Conservation (phyloP, 2,329 filamentous ascomycete species). For the Immersiporthe knoxdaviesiana region DNA sequence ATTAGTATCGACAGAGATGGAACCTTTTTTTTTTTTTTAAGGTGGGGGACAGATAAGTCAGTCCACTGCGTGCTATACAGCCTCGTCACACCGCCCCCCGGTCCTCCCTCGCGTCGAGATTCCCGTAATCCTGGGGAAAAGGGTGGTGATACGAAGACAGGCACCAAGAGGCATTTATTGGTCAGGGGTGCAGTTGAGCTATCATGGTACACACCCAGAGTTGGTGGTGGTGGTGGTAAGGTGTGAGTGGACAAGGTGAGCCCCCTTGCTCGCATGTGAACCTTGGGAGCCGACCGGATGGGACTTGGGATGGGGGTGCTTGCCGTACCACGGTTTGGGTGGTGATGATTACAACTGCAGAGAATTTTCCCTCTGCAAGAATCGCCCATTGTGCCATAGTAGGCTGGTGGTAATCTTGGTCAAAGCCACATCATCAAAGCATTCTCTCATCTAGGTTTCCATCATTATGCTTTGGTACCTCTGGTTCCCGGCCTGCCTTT, state of each 20-base stretch:
- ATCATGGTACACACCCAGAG: slow-evolving; percentile 13
- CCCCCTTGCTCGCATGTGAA: slow-evolving; percentile 15
- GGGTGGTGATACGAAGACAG: background rate
- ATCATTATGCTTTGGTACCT: background rate
- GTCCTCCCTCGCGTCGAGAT: background rate
- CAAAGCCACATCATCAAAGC: background rate
- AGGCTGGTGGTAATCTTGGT: slow-evolving; percentile 1
- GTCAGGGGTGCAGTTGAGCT: slow-evolving; percentile 11
- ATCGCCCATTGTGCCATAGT: background rate
- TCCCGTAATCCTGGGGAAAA: background rate
- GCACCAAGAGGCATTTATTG: slow-evolving; percentile 12
- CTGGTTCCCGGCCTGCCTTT: background rate
- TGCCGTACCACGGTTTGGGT: slow-evolving; percentile 3
- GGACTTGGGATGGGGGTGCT: slow-evolving; percentile 6
- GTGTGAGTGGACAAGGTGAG: background rate
- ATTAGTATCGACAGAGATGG: background rate
- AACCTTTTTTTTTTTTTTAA: no score
- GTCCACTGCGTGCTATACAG: background rate
- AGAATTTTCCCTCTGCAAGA: background rate
- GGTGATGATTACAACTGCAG: background rate
- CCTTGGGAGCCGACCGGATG: slow-evolving; percentile 15
- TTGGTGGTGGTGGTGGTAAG: slow-evolving; percentile 8
- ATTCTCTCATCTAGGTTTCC: background rate
- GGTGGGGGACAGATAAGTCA: background rate
- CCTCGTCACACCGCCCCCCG: slow-evolving; percentile 12